Percentiles rank a stretch among this genome's conserved stretches.
Evolutionary conservation across 1,284 basidiomycete species (phyloP).

Genomic region (Phlebopus sp.): DNA sequence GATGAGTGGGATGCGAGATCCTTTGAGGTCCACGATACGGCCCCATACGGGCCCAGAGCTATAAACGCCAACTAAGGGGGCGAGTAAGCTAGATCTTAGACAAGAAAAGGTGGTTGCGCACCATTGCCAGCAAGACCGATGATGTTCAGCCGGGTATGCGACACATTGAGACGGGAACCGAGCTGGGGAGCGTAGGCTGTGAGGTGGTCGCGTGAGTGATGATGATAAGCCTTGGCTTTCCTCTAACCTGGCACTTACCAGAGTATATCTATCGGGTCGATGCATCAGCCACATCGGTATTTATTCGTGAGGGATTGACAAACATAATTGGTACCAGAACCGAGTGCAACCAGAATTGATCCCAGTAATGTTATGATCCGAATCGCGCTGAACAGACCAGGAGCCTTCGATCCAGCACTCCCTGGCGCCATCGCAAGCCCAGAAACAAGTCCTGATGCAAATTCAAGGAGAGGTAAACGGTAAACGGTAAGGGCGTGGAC

Average conservation of each 20-base stretch:
- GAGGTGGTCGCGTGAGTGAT: constrained; percentile 15
- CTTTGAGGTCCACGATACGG: constrained; percentile 60
- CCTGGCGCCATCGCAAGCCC: too few relatives aligned
- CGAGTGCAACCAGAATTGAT: constrained; percentile 54
- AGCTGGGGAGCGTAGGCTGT: constrained; percentile 81
- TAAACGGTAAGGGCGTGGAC: too few relatives aligned
- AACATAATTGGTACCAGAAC: constrained; percentile 74
- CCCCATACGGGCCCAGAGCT: constrained; percentile 65
- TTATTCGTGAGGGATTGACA: constrained; percentile 44
- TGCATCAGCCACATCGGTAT: constrained; percentile 58
- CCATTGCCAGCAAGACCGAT: constrained; percentile 69
- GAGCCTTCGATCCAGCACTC: neutral
- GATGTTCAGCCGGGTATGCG: constrained; percentile 74
- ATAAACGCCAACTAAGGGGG: constrained; percentile 53
- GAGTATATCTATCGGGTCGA: constrained; percentile 50
- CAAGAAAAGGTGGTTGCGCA: constrained; percentile 29
- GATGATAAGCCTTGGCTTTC: neutral
- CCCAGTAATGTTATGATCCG: constrained; percentile 44
- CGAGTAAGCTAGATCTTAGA: constrained; percentile 5
- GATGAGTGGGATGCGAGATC: constrained; percentile 52
- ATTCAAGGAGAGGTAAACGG: too few relatives aligned
- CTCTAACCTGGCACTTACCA: constrained; percentile 53
- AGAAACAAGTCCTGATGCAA: too few relatives aligned
- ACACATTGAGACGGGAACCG: constrained; percentile 62
- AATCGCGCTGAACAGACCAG: constrained; percentile 8